These are phyloP conservation scores for Helichrysum umbraculigerum DNA, from an alignment of 129 eudicot genomes.

Conservation along the genomic window DNA sequence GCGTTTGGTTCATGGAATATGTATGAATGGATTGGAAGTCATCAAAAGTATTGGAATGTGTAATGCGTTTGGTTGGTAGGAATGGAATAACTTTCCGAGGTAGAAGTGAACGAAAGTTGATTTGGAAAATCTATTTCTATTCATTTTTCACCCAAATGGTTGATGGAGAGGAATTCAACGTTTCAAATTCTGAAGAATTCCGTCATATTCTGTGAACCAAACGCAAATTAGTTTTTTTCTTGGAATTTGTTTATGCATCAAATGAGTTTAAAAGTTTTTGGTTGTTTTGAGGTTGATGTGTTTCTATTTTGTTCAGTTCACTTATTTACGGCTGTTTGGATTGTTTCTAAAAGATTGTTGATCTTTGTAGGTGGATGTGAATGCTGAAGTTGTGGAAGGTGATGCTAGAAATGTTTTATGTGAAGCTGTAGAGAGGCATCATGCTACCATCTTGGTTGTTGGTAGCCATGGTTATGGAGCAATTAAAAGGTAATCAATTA, in stretches of 20 bases:
- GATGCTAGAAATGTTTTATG: conserved; percentile 88
- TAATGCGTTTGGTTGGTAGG: no score
- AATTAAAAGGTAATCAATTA: conserved; percentile 57
- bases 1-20: neutral
- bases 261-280: conserved; percentile 1
- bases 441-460: conserved; percentile 77
- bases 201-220: neutral
- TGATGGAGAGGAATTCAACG: neutral
- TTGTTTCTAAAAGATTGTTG: neutral
- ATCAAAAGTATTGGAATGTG: no score
- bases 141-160: neutral
- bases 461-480: conserved; percentile 97
- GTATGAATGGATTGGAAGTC: no score
- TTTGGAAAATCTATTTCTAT: no score
- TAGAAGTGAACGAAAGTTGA: no score
- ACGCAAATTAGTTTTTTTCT: neutral
- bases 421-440: conserved; percentile 80
- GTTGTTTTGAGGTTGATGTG: conserved; percentile 16
- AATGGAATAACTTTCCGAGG: no score
- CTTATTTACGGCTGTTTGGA: neutral
- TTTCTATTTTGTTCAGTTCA: neutral
- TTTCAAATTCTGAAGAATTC: neutral
- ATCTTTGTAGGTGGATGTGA: conserved; percentile 52
- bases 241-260: neutral
- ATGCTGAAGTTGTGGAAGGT: conserved; percentile 65